Base-by-base conservation (phyloP, 108 stramenopile genomes). In the Cyclotella sp. region DNA sequence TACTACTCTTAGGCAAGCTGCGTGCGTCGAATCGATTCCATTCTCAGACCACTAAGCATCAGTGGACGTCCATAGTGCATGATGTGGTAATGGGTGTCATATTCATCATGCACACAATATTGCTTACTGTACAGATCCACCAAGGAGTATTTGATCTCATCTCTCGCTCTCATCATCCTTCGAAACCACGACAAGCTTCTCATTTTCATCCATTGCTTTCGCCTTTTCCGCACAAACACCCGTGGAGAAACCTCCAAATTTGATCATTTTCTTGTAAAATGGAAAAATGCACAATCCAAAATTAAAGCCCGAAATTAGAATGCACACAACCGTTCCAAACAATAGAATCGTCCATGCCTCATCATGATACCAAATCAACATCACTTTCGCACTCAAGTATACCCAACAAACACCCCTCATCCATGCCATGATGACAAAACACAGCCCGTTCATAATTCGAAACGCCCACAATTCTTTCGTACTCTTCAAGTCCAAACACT, bases 341-440 rank as follows among this genome's bases (percentile, higher is more conserved):
- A 30, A 43, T 18, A 77, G 24, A 43, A 69, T 58, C 13, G 68
- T 29, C 42, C 68, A 77, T 43, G 47, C 63, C 54, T 59, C 68
- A 46, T 77, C 76, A 9, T 26, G 13, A 59, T 61, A 60, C 76
- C 68, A 77, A 21, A 69, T 77, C 30, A 26, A 30, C 5, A 70
- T 22, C 57, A 77, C 19, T 39, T 43, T 22, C 0, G 1, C 13
- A 70, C 76, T 66, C 34, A 77, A 49, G 11, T 54, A 70, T 11
- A 70, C 22, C 76, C 76, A 77, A 8, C 58, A 27, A 29, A 77
- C 40, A 21, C 76, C 76, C 53, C 76, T 68, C 59, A 70, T 77
- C 61, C 61, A 63, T 22, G 68, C 77, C 77, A 78, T 78, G 28
- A 73, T 60, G 7, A 63, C 70, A 57, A 78, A 68, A 22, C 52